Evolutionary conservation across 352 stramenopile genomes (phyloP).

Genomic region (Phytopythium litorale): DNA sequence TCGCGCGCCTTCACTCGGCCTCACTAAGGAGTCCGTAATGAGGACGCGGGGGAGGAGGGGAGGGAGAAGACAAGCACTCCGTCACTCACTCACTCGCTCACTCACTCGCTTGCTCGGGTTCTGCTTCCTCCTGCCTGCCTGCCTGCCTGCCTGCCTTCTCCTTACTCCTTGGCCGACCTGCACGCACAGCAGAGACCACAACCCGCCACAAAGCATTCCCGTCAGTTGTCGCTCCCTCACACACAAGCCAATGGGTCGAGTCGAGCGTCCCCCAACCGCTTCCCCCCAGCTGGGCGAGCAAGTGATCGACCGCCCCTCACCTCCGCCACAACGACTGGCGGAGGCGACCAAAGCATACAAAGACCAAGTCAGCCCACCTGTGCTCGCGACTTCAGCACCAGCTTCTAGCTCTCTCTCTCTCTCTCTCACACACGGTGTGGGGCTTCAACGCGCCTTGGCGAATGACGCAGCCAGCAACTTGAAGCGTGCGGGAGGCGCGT

Average conservation of each 20-base stretch:
- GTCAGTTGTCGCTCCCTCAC: not conserved
- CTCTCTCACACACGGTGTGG: not conserved
- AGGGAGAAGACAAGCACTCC: not conserved
- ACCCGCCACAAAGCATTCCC: not conserved
- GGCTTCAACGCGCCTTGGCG: conserved; percentile 2
- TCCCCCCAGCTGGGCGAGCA: not conserved
- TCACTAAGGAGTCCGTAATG: not conserved
- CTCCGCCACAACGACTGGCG: not conserved
- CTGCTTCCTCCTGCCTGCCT: not conserved
- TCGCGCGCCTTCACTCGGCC: not conserved
- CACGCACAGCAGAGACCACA: not conserved
- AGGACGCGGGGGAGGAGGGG: not conserved
- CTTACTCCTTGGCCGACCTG: not conserved
- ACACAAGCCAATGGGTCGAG: not conserved
- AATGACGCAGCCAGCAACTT: conserved; percentile 5
- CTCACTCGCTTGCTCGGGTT: not conserved
- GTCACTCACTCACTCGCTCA: not conserved
- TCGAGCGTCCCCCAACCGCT: not conserved
- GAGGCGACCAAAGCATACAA: not conserved
- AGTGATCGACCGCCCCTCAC: not conserved
- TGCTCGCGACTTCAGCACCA: not conserved
- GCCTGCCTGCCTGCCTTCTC: not conserved
- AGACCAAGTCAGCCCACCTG: not conserved
- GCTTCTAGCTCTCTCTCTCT: not conserved
- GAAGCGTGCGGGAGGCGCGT: not conserved